Base-by-base conservation (phyloP, 202 grass and related monocot species). In the Schoenoplectus tabernaemontani region DNA sequence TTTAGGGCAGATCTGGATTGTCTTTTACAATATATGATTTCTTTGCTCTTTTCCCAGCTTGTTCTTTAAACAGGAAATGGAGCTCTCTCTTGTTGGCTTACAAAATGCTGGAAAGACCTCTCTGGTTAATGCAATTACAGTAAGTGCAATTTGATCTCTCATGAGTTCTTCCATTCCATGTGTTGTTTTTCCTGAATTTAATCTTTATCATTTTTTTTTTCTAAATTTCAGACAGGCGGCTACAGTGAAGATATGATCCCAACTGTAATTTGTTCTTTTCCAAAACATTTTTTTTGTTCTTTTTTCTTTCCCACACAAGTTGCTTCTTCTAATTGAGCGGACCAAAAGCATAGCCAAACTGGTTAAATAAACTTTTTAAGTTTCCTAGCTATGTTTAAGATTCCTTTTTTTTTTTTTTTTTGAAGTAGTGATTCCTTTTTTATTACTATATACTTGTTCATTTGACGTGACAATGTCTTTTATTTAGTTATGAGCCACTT, bases 181-280 rank as follows among this genome's bases (percentile, higher is more conserved):
- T 7, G 39, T 82, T 60, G 80, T 13, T 39, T 84, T 1, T 83
- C 17, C 34, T 64, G 43, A 32, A 89, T 80, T 79, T 93, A 71
- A 74, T 87, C 26, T 74, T 82, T 84, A 89, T 5, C 59, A 82
- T 85, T 15, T 4, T 66, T 48, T 34, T 30, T 84, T 47, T 34
- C 85, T 65, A 82, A 65, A 28, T 89, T 88, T 82, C 88, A 99
- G 96, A 96, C 96, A 30, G 96, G 92, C 42, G 92, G 96, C 79
- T 99, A 96, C 83, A 99, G 88, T 28, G 96, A 99, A 80, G 96
- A 96, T 83, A 99, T 96, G 96, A 99, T 99, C 85, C 96, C 96
- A 84, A 99, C 96, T 1, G 96, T 99, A 96, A 22, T 88, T 86
- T 36, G 59, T 62, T 83, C 53, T 83, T 19, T 63, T 81, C n/a